These are phyloP conservation scores for Prunus mume DNA, from an alignment of 306 rosid species.

Conservation along the genomic window DNA sequence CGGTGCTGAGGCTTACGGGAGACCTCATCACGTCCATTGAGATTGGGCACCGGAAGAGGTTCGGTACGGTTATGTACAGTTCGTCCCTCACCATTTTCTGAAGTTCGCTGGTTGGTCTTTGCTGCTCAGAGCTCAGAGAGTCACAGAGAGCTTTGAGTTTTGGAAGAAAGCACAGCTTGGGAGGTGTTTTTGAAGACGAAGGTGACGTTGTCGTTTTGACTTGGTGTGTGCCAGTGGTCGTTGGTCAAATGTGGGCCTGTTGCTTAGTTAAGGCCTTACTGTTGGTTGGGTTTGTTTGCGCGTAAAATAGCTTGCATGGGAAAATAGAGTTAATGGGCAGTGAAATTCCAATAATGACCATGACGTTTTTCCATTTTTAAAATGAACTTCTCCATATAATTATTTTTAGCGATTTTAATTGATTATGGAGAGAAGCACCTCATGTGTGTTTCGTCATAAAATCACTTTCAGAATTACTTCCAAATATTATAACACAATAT, in stretches of 20 bases:
- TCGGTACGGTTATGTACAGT: constrained; percentile 47
- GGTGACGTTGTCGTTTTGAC: constrained; percentile 4
- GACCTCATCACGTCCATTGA: constrained; percentile 65
- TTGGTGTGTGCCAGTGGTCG: neutral
- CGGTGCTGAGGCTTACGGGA: constrained; percentile 64
- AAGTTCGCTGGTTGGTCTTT: neutral
- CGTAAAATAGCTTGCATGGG: neutral
- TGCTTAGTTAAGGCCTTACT: neutral
- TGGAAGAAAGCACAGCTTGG: neutral
- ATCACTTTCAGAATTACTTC: too few species aligned
- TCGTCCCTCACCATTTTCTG: constrained; percentile 38
- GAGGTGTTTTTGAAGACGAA: neutral
- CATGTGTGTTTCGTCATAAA: too few species aligned
- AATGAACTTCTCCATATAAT: too few species aligned
- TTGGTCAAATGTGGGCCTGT: constrained; percentile 17
- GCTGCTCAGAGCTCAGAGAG: neutral
- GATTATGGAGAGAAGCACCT: too few species aligned
- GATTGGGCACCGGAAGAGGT: constrained; percentile 51
- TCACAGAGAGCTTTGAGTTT: neutral
- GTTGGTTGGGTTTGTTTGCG: neutral
- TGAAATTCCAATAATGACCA: neutral
- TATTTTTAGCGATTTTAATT: too few species aligned
- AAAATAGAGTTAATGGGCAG: neutral
- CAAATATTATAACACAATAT: too few species aligned
- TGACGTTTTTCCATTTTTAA: neutral